Percentiles rank a stretch among this genome's conserved stretches.
Conservation (phyloP, 192 early-diverging fungal genomes). For the Radiomyces spectabilis region DNA sequence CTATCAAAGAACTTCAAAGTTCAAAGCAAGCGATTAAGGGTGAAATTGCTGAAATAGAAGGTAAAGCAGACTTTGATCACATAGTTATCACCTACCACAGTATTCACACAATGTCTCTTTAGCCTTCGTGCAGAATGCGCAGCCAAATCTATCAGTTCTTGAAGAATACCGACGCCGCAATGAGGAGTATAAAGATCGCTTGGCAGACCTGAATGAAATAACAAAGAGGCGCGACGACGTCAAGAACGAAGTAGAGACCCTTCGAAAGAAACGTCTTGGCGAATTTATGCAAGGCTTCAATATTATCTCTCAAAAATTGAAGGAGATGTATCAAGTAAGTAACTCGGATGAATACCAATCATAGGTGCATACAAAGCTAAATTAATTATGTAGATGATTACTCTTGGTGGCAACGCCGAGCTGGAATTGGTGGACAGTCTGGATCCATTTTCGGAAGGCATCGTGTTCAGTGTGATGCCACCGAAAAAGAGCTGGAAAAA, state of each 20-base stretch:
- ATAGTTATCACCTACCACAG: neutral
- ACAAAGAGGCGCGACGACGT: slow-evolving; percentile 66
- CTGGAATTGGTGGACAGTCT: slow-evolving; percentile 93
- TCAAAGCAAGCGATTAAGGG: slow-evolving; percentile 50
- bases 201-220: slow-evolving; percentile 67
- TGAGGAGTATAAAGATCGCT: slow-evolving; percentile 62
- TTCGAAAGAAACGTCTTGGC: slow-evolving; percentile 71
- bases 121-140: slow-evolving; percentile 35
- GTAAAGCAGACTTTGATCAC: slow-evolving; percentile 19
- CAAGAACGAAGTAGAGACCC: slow-evolving; percentile 65
- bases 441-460: slow-evolving; percentile 98
- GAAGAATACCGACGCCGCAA: slow-evolving; percentile 79
- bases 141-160: slow-evolving; percentile 84
- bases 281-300: slow-evolving; percentile 97
- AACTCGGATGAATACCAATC: too few species aligned
- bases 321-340: slow-evolving; percentile 96
- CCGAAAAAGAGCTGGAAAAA: slow-evolving; percentile 99
- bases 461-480: slow-evolving; percentile 98
- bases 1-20: slow-evolving; percentile 53
- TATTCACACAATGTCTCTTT: neutral
- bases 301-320: slow-evolving; percentile 86
- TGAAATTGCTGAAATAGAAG: slow-evolving; percentile 68
- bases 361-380: too few species aligned
- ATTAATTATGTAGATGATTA: slow-evolving; percentile 72
- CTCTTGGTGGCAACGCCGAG: slow-evolving; percentile 96